Conservation (phyloP, 768 basidiomycete species). For the Xanthoconium stramineum region DNA sequence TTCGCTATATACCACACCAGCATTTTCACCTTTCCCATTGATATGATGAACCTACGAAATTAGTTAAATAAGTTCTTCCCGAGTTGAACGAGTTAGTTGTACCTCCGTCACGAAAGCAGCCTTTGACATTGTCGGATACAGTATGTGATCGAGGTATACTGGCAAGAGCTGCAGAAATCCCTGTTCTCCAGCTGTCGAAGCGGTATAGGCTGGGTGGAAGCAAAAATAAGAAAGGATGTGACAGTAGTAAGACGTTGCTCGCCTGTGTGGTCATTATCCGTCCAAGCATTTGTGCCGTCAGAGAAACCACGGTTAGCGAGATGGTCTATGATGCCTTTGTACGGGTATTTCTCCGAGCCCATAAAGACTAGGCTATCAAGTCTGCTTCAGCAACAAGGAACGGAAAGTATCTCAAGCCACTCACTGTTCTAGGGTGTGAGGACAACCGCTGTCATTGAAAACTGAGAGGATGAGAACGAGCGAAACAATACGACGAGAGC, state of each 20-base stretch:
- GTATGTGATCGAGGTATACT: conserved; percentile 93
- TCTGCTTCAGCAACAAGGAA: conserved; percentile 1
- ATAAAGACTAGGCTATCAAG: conserved; percentile 77
- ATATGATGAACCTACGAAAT: conserved; percentile 87
- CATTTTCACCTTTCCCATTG: conserved; percentile 84
- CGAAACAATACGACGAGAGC: background rate
- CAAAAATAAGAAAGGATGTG: background rate
- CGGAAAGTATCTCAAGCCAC: conserved; percentile 24
- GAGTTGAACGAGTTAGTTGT: conserved; percentile 1
- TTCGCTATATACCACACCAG: conserved; percentile 95
- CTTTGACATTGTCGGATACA: conserved; percentile 92
- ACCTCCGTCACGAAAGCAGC: conserved; percentile 75
- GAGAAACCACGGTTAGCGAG: conserved; percentile 94
- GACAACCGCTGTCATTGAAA: conserved; percentile 92
- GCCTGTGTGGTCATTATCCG: conserved; percentile 84
- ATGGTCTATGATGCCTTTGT: conserved; percentile 93
- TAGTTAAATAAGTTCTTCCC: conserved; percentile 1
- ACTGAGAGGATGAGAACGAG: conserved; percentile 44
- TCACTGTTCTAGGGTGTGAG: conserved; percentile 95
- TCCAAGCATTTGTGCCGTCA: conserved; percentile 95
- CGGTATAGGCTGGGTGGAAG: conserved; percentile 67
- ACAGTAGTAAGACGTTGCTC: background rate
- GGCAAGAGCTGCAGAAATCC: conserved; percentile 84
- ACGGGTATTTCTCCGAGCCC: conserved; percentile 93
- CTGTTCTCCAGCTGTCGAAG: conserved; percentile 91